Evolutionary conservation across 257 asterid genomes (phyloP).

Genomic region (Forsythia viridissima): DNA sequence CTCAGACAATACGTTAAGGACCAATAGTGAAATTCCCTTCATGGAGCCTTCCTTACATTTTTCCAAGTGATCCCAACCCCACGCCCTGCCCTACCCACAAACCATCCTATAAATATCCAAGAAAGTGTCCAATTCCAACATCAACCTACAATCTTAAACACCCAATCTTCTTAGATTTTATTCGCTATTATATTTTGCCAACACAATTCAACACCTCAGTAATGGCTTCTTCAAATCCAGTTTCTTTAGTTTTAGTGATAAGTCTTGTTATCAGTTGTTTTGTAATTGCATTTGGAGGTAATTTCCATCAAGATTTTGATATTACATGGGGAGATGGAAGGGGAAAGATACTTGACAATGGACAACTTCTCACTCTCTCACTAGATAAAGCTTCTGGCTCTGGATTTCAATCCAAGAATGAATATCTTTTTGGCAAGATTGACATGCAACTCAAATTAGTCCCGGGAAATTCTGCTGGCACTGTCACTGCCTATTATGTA

Average conservation of each 20-base stretch:
- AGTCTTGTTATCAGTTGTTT: neutral
- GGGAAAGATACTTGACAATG: constrained; percentile 26
- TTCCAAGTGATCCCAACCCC: too few relatives aligned
- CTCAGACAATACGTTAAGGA: too few relatives aligned
- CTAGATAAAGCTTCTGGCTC: constrained; percentile 42
- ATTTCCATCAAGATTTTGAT: constrained; percentile 35
- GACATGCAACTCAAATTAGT: constrained; percentile 44
- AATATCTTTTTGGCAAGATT: constrained; percentile 39
- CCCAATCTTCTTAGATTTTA: too few relatives aligned
- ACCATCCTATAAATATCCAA: too few relatives aligned
- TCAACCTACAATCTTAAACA: too few relatives aligned
- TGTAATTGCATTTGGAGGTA: neutral
- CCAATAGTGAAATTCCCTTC: too few relatives aligned
- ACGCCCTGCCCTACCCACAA: too few relatives aligned
- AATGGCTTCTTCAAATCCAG: neutral
- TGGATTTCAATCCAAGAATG: constrained; percentile 40
- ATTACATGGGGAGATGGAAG: constrained; percentile 47
- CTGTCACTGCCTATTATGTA: constrained; percentile 46
- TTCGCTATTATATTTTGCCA: too few relatives aligned
- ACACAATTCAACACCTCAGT: too few relatives aligned
- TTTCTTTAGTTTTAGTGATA: neutral
- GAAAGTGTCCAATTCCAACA: too few relatives aligned
- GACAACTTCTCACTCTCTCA: constrained; percentile 35
- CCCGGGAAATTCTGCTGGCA: constrained; percentile 48
- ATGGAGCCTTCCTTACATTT: too few relatives aligned